Conservation (phyloP, 176 grass and related monocot species). For the Aegilops tauschii region DNA sequence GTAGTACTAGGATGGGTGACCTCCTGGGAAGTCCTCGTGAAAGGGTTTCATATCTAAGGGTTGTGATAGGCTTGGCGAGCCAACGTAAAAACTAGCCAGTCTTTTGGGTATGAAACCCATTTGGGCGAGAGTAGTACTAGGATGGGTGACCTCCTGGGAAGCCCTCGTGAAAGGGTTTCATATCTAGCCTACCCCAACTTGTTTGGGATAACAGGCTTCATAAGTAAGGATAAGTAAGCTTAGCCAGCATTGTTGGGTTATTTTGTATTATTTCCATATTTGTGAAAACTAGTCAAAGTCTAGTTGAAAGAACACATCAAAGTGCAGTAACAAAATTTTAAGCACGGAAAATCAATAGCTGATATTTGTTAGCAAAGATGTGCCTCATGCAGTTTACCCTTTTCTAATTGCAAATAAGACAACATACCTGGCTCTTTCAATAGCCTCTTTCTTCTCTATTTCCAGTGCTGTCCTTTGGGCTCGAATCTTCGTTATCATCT, state of each 20-base stretch:
- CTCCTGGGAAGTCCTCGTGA: too few relatives aligned
- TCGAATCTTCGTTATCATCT: conserved; percentile 90
- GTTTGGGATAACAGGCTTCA: too few relatives aligned
- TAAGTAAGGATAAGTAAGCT: not conserved
- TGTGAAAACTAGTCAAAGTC: conserved; percentile 6
- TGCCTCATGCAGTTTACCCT: not conserved
- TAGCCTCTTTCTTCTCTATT: conserved; percentile 69
- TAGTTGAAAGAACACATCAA: not conserved
- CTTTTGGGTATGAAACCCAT: too few relatives aligned
- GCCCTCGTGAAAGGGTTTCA: too few relatives aligned
- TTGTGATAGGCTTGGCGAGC: too few relatives aligned
- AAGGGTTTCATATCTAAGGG: too few relatives aligned
- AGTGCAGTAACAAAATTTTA: not conserved
- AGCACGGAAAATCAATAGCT: not conserved
- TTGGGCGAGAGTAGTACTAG: too few relatives aligned
- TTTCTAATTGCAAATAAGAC: conserved; percentile 24
- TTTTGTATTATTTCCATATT: not conserved
- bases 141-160: too few relatives aligned
- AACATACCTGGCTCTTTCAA: conserved; percentile 76
- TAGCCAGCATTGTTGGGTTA: not conserved
- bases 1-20: too few relatives aligned
- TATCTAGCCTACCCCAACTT: too few relatives aligned
- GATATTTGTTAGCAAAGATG: not conserved
- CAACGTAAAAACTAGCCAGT: too few relatives aligned
- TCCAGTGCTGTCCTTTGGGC: conserved; percentile 61